Base-by-base conservation (phyloP, 2,329 filamentous ascomycete genomes). In the Diaporthe sp. region DNA sequence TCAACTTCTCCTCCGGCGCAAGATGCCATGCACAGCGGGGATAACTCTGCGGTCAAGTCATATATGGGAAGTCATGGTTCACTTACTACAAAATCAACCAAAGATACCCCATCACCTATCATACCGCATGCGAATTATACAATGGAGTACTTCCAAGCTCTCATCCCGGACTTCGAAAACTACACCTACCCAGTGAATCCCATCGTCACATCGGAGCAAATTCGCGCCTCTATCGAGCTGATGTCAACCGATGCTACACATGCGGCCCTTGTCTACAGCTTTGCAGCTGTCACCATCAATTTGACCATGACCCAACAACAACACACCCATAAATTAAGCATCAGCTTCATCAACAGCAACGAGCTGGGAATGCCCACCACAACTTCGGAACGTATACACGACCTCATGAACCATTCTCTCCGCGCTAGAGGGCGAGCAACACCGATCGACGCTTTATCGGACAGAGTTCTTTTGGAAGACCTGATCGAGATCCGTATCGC, bases 141-240 rank as follows among this genome's bases (percentile, higher is more conserved):
- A 3, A 25, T n/a, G 9, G 47, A 76, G 4, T 85, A 84, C 79
- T 86, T 87, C 71, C 76, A 83, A 42, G 81, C 83, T n/a, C 80
- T 88, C 12, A 78, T 87, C 39, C 83, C 84, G 22, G 82, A 86
- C 61, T 88, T 87, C 71, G 80, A 84, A 76, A 77, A 80, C 37
- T 82, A 82, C 25, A 85, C 88, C 22, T 88, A 86, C 76, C 86
- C 86, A 1, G 83, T 87, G 53, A 84, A 85, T 56, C 86, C 86
- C 7, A 82, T 88, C 72, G 83, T 88, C 70, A 79, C 83, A 1
- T 83, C 84, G 37, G 77, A 79, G 13, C 86, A 87, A 73, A 78
- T 88, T 19, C 73, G 78, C 37, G 70, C 76, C 0, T 80, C 79
- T 37, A 82, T 85, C 55, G 35, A 66, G 2, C 75, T 77, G 3